Conservation (phyloP, 2,329 filamentous ascomycete species). For the Penicillium capsulatum region DNA sequence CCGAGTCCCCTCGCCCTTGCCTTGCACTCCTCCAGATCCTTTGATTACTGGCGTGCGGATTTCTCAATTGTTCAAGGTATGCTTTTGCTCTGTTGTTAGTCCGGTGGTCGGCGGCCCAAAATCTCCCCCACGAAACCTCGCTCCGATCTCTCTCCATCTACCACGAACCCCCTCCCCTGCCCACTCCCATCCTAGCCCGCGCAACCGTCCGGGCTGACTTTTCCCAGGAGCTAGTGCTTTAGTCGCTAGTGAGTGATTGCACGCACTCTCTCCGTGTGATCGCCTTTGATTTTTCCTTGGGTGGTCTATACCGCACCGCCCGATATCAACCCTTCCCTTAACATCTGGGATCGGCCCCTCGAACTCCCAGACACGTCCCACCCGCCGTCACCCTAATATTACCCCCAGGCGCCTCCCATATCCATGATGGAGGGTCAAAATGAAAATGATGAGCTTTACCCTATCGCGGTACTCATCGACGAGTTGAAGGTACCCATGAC, state of each 20-base stretch:
- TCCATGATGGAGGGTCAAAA: constrained; percentile 82
- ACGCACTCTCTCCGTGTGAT: constrained; percentile 2
- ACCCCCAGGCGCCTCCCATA: constrained; percentile 25
- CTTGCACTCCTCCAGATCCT: not conserved
- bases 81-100: constrained; percentile 17
- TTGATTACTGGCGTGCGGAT: constrained; percentile 1
- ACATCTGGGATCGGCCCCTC: constrained; percentile 30
- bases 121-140: constrained; percentile 40
- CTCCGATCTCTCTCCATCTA: constrained; percentile 23
- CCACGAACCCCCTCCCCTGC: constrained; percentile 25
- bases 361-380: constrained; percentile 23
- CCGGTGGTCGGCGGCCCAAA: constrained; percentile 33
- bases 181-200: constrained; percentile 19
- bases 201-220: constrained; percentile 17
- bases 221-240: constrained; percentile 4
- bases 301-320: constrained; percentile 17
- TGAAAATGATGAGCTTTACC: constrained; percentile 97
- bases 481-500: constrained; percentile 79
- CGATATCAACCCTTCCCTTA: constrained; percentile 31
- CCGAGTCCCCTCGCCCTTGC: not conserved
- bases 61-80: constrained; percentile 28
- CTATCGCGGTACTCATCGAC: constrained; percentile 98
- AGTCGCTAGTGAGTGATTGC: constrained; percentile 13
- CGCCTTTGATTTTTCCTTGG: constrained; percentile 10
- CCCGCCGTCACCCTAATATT: constrained; percentile 12